These are phyloP conservation scores for Narthecium ossifragum DNA, from an alignment of 106 monocot species.

Conservation along the genomic window DNA sequence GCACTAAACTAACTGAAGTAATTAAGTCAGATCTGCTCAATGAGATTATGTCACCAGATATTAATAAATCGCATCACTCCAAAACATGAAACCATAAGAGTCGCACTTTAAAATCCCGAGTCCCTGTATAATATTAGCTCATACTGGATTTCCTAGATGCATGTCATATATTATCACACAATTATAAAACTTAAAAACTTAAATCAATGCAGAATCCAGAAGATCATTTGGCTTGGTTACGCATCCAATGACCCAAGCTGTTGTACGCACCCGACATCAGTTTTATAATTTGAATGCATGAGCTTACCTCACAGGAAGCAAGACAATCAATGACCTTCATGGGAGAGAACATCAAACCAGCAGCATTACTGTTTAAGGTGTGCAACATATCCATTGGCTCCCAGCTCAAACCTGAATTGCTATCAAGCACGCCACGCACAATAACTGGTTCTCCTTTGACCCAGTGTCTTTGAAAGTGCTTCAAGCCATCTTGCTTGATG, in stretches of 20 bases:
- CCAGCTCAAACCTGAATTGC: conserved; percentile 52
- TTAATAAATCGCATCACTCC: background rate
- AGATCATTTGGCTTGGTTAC: background rate
- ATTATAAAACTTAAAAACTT: too few relatives aligned
- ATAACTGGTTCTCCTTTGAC: conserved; percentile 59
- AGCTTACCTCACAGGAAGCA: conserved; percentile 57
- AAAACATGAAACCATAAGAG: background rate
- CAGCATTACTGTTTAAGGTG: conserved; percentile 19
- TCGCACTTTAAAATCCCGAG: too few relatives aligned
- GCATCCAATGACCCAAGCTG: background rate
- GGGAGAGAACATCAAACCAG: conserved; percentile 8
- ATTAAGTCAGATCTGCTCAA: background rate
- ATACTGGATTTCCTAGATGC: too few relatives aligned
- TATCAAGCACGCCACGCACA: conserved; percentile 48
- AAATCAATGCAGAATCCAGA: too few relatives aligned
- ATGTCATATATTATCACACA: too few relatives aligned
- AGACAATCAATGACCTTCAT: conserved; percentile 70
- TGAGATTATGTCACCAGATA: background rate
- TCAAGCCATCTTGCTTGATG: conserved; percentile 19
- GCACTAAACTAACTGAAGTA: background rate
- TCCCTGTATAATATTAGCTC: too few relatives aligned
- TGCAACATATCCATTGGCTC: conserved; percentile 58
- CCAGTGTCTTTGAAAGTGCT: conserved; percentile 72
- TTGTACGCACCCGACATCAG: too few relatives aligned
- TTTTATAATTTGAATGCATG: background rate